phyloP scores from a whole-genome alignment of 2,329 filamentous ascomycete genomes.

The Monilinia polystroma region DNA sequence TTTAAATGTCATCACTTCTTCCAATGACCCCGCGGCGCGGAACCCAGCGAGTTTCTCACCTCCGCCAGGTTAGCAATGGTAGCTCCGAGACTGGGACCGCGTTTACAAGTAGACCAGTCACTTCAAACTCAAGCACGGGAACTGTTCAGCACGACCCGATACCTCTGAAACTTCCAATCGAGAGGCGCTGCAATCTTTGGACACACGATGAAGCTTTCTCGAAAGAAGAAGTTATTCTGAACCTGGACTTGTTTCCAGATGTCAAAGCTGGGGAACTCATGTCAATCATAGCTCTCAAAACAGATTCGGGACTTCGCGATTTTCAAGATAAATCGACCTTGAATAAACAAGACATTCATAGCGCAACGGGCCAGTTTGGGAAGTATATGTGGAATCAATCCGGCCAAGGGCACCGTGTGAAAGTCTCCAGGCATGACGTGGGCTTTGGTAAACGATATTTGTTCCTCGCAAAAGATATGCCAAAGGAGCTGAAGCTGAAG shows the following conservation, averaged over 20 bases:
- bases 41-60: constrained; percentile 35
- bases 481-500: constrained; percentile 63
- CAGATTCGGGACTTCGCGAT: constrained; percentile 48
- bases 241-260: constrained; percentile 67
- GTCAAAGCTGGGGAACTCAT: constrained; percentile 68
- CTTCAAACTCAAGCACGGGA: constrained; percentile 32
- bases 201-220: constrained; percentile 67
- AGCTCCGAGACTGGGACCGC: constrained; percentile 31
- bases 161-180: constrained; percentile 28
- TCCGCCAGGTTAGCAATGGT: constrained; percentile 39
- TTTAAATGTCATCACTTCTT: constrained; percentile 33
- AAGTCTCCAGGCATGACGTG: constrained; percentile 33
- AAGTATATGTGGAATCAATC: constrained; percentile 16
- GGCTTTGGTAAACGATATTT: constrained; percentile 55
- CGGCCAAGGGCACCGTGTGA: constrained; percentile 20
- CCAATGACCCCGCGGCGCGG: constrained; percentile 35
- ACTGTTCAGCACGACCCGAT: constrained; percentile 32
- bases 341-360: constrained; percentile 31
- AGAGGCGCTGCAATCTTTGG: constrained; percentile 40
- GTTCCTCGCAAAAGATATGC: constrained; percentile 70
- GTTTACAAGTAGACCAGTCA: constrained; percentile 32
- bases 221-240: constrained; percentile 76
- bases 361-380: constrained; percentile 1
- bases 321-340: constrained; percentile 44
- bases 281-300: constrained; percentile 64